Evolutionary conservation across 352 stramenopile species (phyloP), one percentile per base, ranked within the genome.

Genomic region (Discostella stelligera): DNA sequence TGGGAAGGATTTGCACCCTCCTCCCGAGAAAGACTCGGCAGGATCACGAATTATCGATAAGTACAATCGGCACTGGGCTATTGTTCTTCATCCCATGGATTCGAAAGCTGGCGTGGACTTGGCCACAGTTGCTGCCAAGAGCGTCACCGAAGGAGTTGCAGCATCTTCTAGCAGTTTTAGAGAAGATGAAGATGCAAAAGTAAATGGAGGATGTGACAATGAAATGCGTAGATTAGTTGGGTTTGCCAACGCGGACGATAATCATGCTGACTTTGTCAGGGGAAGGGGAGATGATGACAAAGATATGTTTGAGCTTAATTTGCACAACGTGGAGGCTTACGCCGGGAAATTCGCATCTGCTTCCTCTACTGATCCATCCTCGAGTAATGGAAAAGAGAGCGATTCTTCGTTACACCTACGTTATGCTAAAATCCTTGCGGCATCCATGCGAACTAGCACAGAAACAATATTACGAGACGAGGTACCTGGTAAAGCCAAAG

Each of bases 11-110:
- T 80, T 87, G 27, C 80, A 90, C 72, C 88, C 85, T 11, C 60
- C 73, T 50, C 61, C 67, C 20, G 76, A 79, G 20, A 18, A 50
- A 21, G 76, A 85, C 58, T 86, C 75, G 10, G 79, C 72, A 39
- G 84, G 83, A 46, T 69, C 79, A 53, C 72, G 79, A 44, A 83
- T 92, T 21, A 86, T 92, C 70, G 71, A 90, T 53, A 93, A 92
- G 67, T 92, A 92, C 72, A 93, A 93, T 76, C 85, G 88, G 27
- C 86, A 91, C 70, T 91, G 84, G 84, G 83, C 80, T 9, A 89
- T 93, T 74, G 82, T 93, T 0, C 54, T 93, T 7, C 79, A 91
- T 75, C 85, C 85, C 0, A 75, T 90, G 48, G 79, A 87, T 30
- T 75, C 78, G 10, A 68, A 56, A 9, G 81, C 74, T 5, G 77